Conservation (phyloP, 371 early-diverging fungal genomes). For the Syncephalastrum monosporum region DNA sequence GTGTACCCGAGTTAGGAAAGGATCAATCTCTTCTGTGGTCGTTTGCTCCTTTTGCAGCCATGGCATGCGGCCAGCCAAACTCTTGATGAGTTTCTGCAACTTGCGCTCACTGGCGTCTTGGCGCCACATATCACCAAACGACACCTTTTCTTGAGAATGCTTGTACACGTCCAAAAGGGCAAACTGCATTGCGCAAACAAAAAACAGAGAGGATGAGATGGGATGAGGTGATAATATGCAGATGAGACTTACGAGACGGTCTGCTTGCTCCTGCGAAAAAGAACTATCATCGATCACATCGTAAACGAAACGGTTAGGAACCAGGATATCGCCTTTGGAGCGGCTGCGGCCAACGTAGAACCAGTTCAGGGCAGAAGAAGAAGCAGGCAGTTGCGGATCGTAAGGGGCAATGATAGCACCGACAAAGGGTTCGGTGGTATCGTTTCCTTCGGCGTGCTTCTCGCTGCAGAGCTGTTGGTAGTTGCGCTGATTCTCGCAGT, state of each 20-base stretch:
- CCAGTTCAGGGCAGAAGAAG: slow-evolving; percentile 83
- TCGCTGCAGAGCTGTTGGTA: slow-evolving; percentile 75
- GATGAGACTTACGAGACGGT: slow-evolving; percentile 48
- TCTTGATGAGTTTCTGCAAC: slow-evolving; percentile 67
- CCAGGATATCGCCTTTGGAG: slow-evolving; percentile 38
- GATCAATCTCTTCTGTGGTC: neutral
- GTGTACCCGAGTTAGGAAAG: slow-evolving; percentile 4
- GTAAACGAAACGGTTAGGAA: slow-evolving; percentile 68
- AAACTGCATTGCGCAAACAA: slow-evolving; percentile 31
- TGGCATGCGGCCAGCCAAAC: slow-evolving; percentile 74
- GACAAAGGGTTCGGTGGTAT: slow-evolving; percentile 72
- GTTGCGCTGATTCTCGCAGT: slow-evolving; percentile 80
- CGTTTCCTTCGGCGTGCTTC: slow-evolving; percentile 12
- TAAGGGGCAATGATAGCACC: slow-evolving; percentile 91
- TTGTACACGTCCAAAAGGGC: slow-evolving; percentile 58
- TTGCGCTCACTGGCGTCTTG: slow-evolving; percentile 66
- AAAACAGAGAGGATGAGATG: neutral
- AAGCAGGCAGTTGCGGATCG: slow-evolving; percentile 76
- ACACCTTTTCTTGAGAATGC: slow-evolving; percentile 55
- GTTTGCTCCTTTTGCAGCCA: slow-evolving; percentile 51
- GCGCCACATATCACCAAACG: slow-evolving; percentile 71
- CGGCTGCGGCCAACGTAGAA: slow-evolving; percentile 56
- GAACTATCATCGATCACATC: slow-evolving; percentile 52
- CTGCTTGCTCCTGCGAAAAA: slow-evolving; percentile 48
- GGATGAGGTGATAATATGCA: neutral